These are phyloP conservation scores for Oryza brachyantha DNA, from an alignment of 176 grass and related monocot species.

Conservation along the genomic window DNA sequence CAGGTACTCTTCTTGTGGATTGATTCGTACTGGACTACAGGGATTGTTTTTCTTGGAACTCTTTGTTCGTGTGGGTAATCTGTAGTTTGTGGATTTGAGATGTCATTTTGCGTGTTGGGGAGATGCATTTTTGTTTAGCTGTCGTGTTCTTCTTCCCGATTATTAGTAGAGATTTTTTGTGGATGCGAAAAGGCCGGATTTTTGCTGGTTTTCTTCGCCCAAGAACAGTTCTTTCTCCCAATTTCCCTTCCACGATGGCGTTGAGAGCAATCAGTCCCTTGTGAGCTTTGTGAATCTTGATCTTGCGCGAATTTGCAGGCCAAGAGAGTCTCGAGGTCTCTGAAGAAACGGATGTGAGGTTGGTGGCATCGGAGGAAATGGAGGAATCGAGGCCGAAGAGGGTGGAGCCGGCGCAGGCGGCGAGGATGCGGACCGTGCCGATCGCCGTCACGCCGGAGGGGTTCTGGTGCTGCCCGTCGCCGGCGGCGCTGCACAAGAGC, in stretches of 20 bases:
- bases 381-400: constrained; percentile 31
- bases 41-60: background rate
- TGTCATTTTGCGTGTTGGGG: background rate
- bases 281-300: background rate
- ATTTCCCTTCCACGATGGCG: background rate
- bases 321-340: background rate
- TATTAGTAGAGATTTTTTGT: background rate
- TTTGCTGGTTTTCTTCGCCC: background rate
- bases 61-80: background rate
- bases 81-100: background rate
- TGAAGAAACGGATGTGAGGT: constrained; percentile 11
- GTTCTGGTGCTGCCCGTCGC: constrained; percentile 94
- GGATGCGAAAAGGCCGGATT: background rate
- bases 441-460: constrained; percentile 91
- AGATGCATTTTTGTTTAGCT: background rate
- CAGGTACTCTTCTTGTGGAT: background rate
- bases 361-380: background rate
- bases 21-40: no score
- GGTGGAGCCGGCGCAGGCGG: constrained; percentile 16
- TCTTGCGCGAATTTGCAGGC: background rate
- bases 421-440: constrained; percentile 59
- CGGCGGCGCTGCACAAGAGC: constrained; percentile 80
- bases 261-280: background rate
- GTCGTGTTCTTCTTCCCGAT: background rate
- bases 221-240: background rate